These are phyloP conservation scores for Kwoniella bestiolae DNA, from an alignment of 768 basidiomycete genomes.

Conservation along the genomic window DNA sequence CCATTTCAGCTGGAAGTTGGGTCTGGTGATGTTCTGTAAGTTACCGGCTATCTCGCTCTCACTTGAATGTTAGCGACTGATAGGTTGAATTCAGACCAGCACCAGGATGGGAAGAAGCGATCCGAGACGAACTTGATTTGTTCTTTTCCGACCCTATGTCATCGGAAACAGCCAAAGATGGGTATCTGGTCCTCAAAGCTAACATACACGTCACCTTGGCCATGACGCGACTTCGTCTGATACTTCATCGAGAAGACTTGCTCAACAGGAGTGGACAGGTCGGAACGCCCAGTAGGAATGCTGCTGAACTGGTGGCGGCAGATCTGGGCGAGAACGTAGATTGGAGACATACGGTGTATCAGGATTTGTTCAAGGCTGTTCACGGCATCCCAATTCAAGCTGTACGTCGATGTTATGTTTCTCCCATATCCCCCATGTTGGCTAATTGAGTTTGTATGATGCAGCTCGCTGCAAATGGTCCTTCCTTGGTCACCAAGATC, in stretches of 20 bases:
- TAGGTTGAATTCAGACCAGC: slow-evolving; percentile 22
- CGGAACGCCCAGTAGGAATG: slow-evolving; percentile 31
- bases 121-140: slow-evolving; percentile 36
- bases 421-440: neutral
- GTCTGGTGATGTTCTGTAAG: slow-evolving; percentile 23
- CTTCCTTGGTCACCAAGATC: slow-evolving; percentile 41
- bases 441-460: too few species aligned
- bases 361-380: slow-evolving; percentile 41
- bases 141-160: slow-evolving; percentile 41
- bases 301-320: slow-evolving; percentile 33
- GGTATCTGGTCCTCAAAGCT: slow-evolving; percentile 36
- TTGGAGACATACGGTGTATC: slow-evolving; percentile 35
- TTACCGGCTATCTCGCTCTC: neutral
- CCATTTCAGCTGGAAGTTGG: slow-evolving; percentile 33
- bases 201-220: slow-evolving; percentile 48
- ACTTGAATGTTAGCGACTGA: neutral
- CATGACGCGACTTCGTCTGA: slow-evolving; percentile 40
- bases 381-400: slow-evolving; percentile 38
- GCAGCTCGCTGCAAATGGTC: slow-evolving; percentile 44
- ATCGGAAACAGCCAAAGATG: slow-evolving; percentile 38
- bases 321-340: slow-evolving; percentile 36
- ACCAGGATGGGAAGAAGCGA: slow-evolving; percentile 41
- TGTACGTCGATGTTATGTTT: too few species aligned
- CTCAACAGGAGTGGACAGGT: slow-evolving; percentile 28
- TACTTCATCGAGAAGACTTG: slow-evolving; percentile 40